Evolutionary conservation across 257 asterid genomes (phyloP).

Genomic region (Solanum chiquidenum): DNA sequence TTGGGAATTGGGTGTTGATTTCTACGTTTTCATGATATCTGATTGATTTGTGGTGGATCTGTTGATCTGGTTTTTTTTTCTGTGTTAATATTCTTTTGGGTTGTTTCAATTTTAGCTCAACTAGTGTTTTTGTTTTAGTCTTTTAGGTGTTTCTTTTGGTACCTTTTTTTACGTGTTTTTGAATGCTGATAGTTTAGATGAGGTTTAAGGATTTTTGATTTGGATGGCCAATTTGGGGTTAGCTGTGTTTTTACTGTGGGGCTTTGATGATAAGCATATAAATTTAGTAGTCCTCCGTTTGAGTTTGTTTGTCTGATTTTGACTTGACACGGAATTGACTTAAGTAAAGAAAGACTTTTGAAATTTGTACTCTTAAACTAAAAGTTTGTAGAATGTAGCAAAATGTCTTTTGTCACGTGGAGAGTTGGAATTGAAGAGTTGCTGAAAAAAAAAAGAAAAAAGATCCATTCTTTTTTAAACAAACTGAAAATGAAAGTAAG

Average conservation of each 20-base stretch:
- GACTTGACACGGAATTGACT: neutral
- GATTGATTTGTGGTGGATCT: neutral
- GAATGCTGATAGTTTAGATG: neutral
- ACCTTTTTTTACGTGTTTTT: neutral
- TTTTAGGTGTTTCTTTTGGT: neutral
- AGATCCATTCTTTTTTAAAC: neutral
- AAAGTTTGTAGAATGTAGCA: neutral
- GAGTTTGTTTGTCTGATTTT: neutral
- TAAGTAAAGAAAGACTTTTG: neutral
- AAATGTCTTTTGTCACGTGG: neutral
- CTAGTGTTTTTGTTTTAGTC: neutral
- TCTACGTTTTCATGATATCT: neutral
- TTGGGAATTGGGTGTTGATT: neutral
- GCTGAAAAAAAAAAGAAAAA: neutral
- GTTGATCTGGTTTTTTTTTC: neutral
- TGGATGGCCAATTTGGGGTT: neutral
- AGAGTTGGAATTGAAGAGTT: neutral
- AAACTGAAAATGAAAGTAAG: neutral
- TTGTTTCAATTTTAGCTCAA: neutral
- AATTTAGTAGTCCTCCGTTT: neutral
- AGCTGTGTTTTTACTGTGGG: neutral
- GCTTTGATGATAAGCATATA: neutral
- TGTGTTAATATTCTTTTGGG: neutral
- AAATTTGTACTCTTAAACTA: neutral
- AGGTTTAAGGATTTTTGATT: neutral